Conservation (phyloP, 257 asterid species). For the Solanum virginianum region DNA sequence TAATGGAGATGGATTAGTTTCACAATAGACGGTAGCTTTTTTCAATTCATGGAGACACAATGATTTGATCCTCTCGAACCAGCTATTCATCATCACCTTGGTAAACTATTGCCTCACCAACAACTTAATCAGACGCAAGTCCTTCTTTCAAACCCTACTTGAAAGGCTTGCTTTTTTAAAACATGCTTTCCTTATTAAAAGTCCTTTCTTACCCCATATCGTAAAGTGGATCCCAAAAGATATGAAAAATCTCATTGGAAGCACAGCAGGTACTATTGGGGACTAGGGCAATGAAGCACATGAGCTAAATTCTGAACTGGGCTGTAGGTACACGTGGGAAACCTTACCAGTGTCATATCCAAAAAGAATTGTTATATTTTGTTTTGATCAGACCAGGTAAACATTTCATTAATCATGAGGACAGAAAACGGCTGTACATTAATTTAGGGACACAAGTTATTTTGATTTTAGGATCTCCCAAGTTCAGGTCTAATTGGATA, state of each 20-base stretch:
- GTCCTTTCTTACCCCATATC: not conserved
- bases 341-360: not conserved
- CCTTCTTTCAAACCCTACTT: not conserved
- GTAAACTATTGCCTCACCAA: not conserved
- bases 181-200: not conserved
- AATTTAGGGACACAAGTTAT: not conserved
- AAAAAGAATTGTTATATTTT: not conserved
- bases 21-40: not conserved
- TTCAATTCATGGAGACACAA: not conserved
- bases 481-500: not conserved
- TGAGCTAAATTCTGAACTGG: not conserved
- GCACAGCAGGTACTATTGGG: not conserved
- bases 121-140: not conserved
- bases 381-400: not conserved
- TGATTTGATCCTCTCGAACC: not conserved
- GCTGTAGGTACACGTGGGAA: not conserved
- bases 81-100: not conserved
- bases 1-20: not conserved
- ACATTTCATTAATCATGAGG: not conserved
- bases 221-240: not conserved
- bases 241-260: not conserved
- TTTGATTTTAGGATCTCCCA: not conserved
- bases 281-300: not conserved
- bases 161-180: not conserved
- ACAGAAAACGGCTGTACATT: not conserved